phyloP scores from a whole-genome alignment of 2,329 filamentous ascomycete species.

The Phialophora expanda region DNA sequence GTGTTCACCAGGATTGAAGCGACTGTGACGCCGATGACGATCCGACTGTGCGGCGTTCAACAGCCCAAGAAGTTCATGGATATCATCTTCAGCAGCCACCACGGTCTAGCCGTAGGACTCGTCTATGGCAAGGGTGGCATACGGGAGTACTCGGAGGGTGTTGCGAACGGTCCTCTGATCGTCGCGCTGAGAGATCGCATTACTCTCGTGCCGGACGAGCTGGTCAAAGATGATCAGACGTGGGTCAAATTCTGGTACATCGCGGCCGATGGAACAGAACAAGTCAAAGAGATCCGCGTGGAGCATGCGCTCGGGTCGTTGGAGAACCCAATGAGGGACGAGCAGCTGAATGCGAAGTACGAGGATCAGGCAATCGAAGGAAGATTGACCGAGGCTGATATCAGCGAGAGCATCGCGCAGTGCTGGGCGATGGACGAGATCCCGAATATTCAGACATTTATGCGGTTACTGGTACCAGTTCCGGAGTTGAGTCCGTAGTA shows the following conservation, averaged over 20 bases:
- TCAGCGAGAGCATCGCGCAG: background rate
- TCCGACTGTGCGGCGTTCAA: conserved; percentile 13
- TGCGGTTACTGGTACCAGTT: background rate
- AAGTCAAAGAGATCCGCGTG: background rate
- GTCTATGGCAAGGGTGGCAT: conserved; percentile 10
- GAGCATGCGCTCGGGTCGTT: conserved; percentile 1
- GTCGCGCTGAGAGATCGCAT: background rate
- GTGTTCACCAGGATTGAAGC: conserved; percentile 14
- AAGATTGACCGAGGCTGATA: background rate
- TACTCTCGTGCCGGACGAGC: conserved; percentile 1
- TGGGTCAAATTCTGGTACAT: conserved; percentile 2
- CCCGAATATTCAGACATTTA: background rate
- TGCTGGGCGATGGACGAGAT: conserved; percentile 1
- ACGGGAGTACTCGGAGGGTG: conserved; percentile 8
- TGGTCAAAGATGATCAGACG: background rate
- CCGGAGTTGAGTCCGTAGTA: background rate
- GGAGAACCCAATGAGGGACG: background rate
- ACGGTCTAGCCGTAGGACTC: conserved; percentile 17
- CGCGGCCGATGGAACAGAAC: background rate
- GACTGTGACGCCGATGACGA: conserved; percentile 19
- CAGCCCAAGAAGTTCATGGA: conserved; percentile 8
- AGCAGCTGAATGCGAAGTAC: conserved; percentile 6
- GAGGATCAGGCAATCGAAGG: background rate
- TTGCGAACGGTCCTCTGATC: background rate
- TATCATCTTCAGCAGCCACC: conserved; percentile 20